Evolutionary conservation across 257 asterid genomes (phyloP), one percentile per base, ranked within the genome.

Genomic region (Gentiana dahurica): DNA sequence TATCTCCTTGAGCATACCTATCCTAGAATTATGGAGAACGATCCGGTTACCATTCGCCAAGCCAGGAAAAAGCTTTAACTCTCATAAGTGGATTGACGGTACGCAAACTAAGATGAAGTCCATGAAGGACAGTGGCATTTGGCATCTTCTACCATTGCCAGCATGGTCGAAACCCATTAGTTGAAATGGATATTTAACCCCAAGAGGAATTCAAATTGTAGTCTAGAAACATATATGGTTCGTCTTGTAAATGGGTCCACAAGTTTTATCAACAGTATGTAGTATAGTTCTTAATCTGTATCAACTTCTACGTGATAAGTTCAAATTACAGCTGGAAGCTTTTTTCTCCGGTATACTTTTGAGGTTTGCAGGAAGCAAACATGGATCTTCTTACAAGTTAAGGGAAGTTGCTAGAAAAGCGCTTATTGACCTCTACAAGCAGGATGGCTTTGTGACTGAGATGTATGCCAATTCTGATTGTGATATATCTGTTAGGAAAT

Each of bases 321-420:
- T 92, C 63, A 88, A 86, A 64, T 73, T 92, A 59, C 95, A 92
- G 79, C 76, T 92, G 53, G 99, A 88, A 71, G 87, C 88, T 56
- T 92, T 88, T 62, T 68, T 92, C 65, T 77, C 95, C 55, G 71
- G 81, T 58, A 97, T 92, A 54, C 58, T 92, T 66, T 67, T 92
- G 83, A 85, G 79, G 81, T 59, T 86, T 63, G 85, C 94, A n/a
- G 87, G 85, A 71, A 81, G 93, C 69, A 80, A 81, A 72, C 77
- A 79, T 68, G 94, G 95, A 47, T 83, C 89, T 68, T 88, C 97
- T 34, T 92, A 85, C 82, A 95, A 87, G 66, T 92, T 68, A 74
- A 94, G 87, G 74, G 98, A 90, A 75, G 98, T 87, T 77, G 95
- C 98, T 54, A 79, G 87, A 94, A 96, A 90, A 70, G 93, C 92